Evolutionary conservation across 2,329 filamentous ascomycete genomes (phyloP), one percentile per base, ranked within the genome.

Genomic region (Harringtonia lauricola): DNA sequence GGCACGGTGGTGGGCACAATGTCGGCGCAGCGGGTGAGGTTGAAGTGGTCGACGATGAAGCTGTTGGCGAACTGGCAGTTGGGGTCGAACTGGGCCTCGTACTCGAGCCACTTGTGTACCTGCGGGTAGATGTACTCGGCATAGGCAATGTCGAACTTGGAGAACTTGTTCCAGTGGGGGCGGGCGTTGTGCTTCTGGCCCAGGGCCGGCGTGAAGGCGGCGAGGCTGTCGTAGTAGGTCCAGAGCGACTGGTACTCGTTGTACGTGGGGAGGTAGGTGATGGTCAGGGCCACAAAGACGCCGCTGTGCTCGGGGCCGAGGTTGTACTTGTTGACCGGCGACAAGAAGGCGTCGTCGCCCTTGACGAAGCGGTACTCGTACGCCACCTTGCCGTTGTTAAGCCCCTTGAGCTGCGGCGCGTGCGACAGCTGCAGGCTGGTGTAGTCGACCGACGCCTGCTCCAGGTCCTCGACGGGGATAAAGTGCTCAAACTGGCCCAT

Each of bases 401-500:
- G 15, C 8, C 19, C 15, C 28, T 28, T 21, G 14, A 39, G 24
- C 37, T 39, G 15, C 15, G 12, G 8, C 10, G 37, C 19, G 7
- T 39, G 37, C 9, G 24, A 29, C 8, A 39, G 12, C n/a, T 39
- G 37, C 14, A 28, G 37, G 10, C 29, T 39, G 22, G 37, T 39
- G 28, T 39, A 39, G 28, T 28, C 37, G 13, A 39, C 21, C 8
- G 37, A 39, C 8, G 37, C 37, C 3, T n/a, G 18, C n/a, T 28
- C 37, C 7, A 39, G 28, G 8, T 39, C 17, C 15, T 39, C 37
- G 4, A 39, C 17, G 7, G 37, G 37, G 4, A 39, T 24, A 15
- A 39, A 39, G 28, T 39, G 37, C 37, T 39, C 37, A 18, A 39
- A 39, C 37, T 39, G 37, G 37, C 24, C 37, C 24, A 39, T 19